Evolutionary conservation across 257 asterid genomes (phyloP).

Genomic region (Salvia splendens): DNA sequence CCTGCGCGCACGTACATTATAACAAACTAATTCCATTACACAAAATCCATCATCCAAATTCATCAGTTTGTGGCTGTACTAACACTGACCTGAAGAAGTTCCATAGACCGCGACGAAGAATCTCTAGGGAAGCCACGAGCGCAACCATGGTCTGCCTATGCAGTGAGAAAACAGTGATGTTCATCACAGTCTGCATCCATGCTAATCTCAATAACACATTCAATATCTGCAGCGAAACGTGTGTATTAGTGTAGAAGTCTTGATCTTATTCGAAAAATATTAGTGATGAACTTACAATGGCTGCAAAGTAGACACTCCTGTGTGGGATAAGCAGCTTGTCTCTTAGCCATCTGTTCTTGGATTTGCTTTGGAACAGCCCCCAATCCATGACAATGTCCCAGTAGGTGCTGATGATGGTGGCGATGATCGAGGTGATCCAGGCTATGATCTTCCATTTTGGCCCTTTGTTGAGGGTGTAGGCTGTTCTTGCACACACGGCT

Average conservation of each 20-base stretch:
- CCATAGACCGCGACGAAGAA: slow-evolving; percentile 72
- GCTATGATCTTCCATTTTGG: slow-evolving; percentile 44
- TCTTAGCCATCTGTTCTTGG: slow-evolving; percentile 58
- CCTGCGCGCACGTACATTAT: slow-evolving; percentile 37
- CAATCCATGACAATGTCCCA: slow-evolving; percentile 67
- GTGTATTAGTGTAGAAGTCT: no score
- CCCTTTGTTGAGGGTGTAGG: slow-evolving; percentile 39
- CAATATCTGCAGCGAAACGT: slow-evolving; percentile 38
- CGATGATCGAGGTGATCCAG: slow-evolving; percentile 41
- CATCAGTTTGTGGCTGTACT: no score
- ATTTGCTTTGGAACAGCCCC: slow-evolving; percentile 56
- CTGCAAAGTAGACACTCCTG: slow-evolving; percentile 48
- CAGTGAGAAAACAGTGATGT: slow-evolving; percentile 38
- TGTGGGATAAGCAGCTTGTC: slow-evolving; percentile 61
- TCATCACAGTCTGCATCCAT: slow-evolving; percentile 69
- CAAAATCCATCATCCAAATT: neutral
- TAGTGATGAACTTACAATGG: slow-evolving; percentile 48
- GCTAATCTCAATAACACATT: slow-evolving; percentile 60
- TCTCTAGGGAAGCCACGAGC: slow-evolving; percentile 57
- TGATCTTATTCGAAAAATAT: no score
- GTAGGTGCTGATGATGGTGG: slow-evolving; percentile 45
- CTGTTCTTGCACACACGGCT: slow-evolving; percentile 54
- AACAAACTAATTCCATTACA: no score
- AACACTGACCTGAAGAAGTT: slow-evolving; percentile 56
- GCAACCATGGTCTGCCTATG: slow-evolving; percentile 47